Base-by-base conservation (phyloP, 768 basidiomycete species). In the Cystobasidiopsis lactophilus region DNA sequence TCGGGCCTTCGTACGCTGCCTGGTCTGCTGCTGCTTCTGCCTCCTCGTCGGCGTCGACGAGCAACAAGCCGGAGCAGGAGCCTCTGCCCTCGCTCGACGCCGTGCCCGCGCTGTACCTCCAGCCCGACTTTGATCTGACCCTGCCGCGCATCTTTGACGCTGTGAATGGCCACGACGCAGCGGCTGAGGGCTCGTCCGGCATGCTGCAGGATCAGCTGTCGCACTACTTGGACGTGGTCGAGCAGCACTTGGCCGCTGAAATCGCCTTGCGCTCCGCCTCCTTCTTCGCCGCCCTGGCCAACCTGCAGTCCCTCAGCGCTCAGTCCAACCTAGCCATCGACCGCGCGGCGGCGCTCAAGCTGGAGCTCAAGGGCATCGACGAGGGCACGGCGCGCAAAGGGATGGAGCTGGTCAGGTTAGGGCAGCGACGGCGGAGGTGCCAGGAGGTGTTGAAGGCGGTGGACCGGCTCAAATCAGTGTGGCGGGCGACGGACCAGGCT, bases 251-350 rank as follows among this genome's bases (percentile, higher is more conserved):
- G 52, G 76, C 89, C 3, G 78, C 78, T 55, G 93, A 96, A 67
- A 89, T 98, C 41, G 81, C 82, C 9, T 70, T 81, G 10, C 80
- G 91, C 14, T 85, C 88, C 0, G 75, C 83, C 0, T 85, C 86
- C 1, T 98, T 98, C 74, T 98, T 96, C 62, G 80, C 89, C 3
- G 93, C 93, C 5, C 75, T 98, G 35, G 76, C 85, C 5, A 98
- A 98, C 66, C 72, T 98, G 7, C 83, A 93, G 62, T 81, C 85
- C 57, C 75, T 98, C 11, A 85, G 88, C 62, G 75, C 81, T 4
- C 85, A 93, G 64, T 89, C 86, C 0, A 75, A 80, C 45, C 74
- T 77, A 45, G 89, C 88, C 62, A 72, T 96, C 5, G 68, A 72
- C 40, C 77, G 82, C 43, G 83, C 95, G 55, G 70, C 74, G 7